Evolutionary conservation across 768 basidiomycete species (phyloP), one percentile per base, ranked within the genome.

Genomic region (Clitopilus hobsonii): DNA sequence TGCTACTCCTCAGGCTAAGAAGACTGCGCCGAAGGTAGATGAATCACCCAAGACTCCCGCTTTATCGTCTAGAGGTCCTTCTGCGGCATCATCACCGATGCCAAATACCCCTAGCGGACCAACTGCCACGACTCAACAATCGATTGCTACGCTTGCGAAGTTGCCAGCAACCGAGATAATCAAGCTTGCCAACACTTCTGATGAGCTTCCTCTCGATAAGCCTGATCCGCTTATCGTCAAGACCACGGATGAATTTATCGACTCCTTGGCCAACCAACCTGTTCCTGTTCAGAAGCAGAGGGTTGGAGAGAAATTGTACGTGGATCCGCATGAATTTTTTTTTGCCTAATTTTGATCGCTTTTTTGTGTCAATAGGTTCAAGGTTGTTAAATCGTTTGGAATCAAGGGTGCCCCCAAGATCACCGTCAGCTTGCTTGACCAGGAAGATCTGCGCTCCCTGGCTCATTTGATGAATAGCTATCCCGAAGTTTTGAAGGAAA

Each of bases 381-480:
- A 78, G 67, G 74, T 75, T 69, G 61, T 91, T 74, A 94, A 92
- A 68, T 82, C 85, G 7, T 86, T 88, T 63, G 91, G 92, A 23
- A 79, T 97, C 64, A 94, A 91, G 65, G 79, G 80, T 45, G 88
- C 90, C 55, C 89, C 91, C 50, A 94, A 94, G 66, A 73, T 92
- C 58, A 94, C 93, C 0, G 91, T 97, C 61, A 73, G 80, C 4
- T 78, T 94, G 7, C 73, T 96, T 57, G 91, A 95, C 63, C 79
- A 86, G 61, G 94, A 94, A 56, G 93, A 96, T 63, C 78, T 95
- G 22, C 82, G 88, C 38, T 76, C 91, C 4, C 79, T 95, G 48
- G 88, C 90, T 5, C 90, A 92, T 67, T 78, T 95, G 38, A 86
- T 91, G 85, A 89, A 92, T 68, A 89, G 89, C 65, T 94, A 91